Evolutionary conservation across 352 stramenopile genomes (phyloP), one percentile per base, ranked within the genome.

Genomic region (Phytophthora litchii): DNA sequence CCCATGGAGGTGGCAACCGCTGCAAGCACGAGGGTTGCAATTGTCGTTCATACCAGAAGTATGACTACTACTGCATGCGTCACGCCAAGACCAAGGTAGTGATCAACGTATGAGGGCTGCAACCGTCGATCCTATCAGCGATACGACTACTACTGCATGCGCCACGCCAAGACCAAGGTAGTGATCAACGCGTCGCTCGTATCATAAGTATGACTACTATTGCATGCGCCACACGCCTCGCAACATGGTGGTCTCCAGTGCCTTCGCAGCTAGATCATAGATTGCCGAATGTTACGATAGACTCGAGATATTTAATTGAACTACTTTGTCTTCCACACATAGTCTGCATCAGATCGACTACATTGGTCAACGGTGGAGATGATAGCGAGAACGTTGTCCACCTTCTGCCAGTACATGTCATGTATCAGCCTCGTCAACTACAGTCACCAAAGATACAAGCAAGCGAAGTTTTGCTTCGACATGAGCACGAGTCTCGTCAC

Each of bases 121-220:
- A 27, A 27, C 5, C 23, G 23, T 27, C 23, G 23, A 5, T 27
- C 23, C 3, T 27, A 27, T 27, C 23, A 27, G 3, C 3, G 5
- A 27, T 27, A 27, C 23, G 5, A 27, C 23, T 27, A 27, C 5
- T 27, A 27, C 23, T 27, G 23, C 23, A 3, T 27, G 23, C 23
- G 23, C 23, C 23, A 27, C 23, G 23, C n/a, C n/a, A n/a, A n/a
- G 54, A 54, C n/a, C n/a, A n/a, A n/a, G n/a, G n/a, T n/a, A n/a
- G n/a, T n/a, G n/a, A n/a, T n/a, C n/a, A n/a, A n/a, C n/a, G n/a
- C n/a, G 78, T 40, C 74, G 74, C 27, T 86, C 78, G 45, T 88
- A 88, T 64, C 76, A 83, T 45, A 88, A 86, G 67, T 81, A 80
- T 58, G 60, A 74, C 67, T 86, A 88, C 67, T 85, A 71, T 47